Conservation (phyloP, 2,329 filamentous ascomycete genomes). For the Biscogniauxia sp. region DNA sequence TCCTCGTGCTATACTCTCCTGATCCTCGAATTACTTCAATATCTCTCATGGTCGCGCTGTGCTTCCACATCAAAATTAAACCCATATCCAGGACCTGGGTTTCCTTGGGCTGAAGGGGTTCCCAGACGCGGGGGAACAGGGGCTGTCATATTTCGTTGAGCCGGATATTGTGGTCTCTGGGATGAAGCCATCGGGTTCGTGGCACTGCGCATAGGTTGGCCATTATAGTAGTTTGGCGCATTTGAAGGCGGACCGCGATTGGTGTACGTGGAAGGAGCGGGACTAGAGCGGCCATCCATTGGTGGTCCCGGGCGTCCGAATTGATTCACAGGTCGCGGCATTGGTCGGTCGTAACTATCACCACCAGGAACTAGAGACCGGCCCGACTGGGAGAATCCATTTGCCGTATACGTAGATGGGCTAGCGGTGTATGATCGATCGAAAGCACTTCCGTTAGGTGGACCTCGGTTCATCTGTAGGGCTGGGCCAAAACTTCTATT, state of each 20-base stretch:
- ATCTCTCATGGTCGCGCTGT: constrained; percentile 25
- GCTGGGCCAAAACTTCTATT: constrained; percentile 33
- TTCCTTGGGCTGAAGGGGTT: constrained; percentile 26
- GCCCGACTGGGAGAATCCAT: constrained; percentile 29
- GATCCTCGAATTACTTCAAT: constrained; percentile 18
- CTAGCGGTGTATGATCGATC: constrained; percentile 21
- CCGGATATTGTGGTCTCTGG: constrained; percentile 35
- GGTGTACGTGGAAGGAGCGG: constrained; percentile 32
- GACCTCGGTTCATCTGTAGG: constrained; percentile 23
- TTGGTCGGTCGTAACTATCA: constrained; percentile 30
- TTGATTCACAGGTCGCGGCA: constrained; percentile 22
- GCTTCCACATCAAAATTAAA: constrained; percentile 29
- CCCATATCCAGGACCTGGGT: constrained; percentile 25
- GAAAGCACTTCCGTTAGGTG: constrained; percentile 19
- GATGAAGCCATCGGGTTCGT: constrained; percentile 37
- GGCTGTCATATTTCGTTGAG: constrained; percentile 46
- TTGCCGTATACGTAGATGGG: constrained; percentile 25
- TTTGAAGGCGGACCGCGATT: constrained; percentile 22
- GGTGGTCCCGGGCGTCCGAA: constrained; percentile 23
- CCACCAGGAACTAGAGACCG: constrained; percentile 34
- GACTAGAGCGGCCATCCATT: constrained; percentile 30
- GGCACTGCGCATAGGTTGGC: constrained; percentile 37
- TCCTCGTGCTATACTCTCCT: neutral
- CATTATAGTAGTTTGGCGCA: constrained; percentile 21
- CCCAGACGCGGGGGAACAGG: constrained; percentile 35